A percentile compares a stretch with the other conserved stretches of the same genome.
Conservation (phyloP, 2,329 filamentous ascomycete genomes). For the Iodosphaeria phyllophila region DNA sequence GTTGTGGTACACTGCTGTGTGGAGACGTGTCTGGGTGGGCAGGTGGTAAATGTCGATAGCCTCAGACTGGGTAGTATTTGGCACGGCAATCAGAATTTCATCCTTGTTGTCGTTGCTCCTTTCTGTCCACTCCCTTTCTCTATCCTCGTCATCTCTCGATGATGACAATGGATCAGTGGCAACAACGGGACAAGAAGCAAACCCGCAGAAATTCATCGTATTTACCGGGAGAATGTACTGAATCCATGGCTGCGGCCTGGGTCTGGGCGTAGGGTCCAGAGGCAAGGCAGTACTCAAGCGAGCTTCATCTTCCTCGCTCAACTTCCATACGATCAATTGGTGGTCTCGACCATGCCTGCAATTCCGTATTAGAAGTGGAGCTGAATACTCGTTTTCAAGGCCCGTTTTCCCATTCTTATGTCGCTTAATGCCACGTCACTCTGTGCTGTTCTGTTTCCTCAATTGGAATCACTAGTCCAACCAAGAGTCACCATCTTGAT, state of each 20-base stretch:
- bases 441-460: too few species aligned
- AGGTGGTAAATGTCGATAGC: conserved; percentile 72
- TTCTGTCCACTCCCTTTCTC: too few species aligned
- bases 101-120: conserved; percentile 11
- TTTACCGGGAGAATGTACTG: conserved; percentile 71
- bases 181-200: conserved; percentile 37
- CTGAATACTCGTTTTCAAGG: not conserved
- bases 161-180: too few species aligned
- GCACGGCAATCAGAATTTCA: conserved; percentile 55
- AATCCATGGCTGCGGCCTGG: conserved; percentile 59
- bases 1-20: too few species aligned
- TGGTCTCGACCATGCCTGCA: conserved; percentile 78
- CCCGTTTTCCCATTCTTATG: not conserved
- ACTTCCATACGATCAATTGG: conserved; percentile 68
- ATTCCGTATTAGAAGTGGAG: conserved; percentile 5
- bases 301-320: conserved; percentile 40
- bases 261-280: conserved; percentile 35
- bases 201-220: conserved; percentile 87
- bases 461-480: too few species aligned
- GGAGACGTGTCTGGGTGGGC: conserved; percentile 52
- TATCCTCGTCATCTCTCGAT: too few species aligned
- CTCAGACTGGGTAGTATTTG: conserved; percentile 57
- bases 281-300: conserved; percentile 51
- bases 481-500: too few species aligned
- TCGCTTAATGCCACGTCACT: too few species aligned